phyloP scores from a whole-genome alignment of 805 yeast species.

The Saccharomycopsis synnaedendra region DNA sequence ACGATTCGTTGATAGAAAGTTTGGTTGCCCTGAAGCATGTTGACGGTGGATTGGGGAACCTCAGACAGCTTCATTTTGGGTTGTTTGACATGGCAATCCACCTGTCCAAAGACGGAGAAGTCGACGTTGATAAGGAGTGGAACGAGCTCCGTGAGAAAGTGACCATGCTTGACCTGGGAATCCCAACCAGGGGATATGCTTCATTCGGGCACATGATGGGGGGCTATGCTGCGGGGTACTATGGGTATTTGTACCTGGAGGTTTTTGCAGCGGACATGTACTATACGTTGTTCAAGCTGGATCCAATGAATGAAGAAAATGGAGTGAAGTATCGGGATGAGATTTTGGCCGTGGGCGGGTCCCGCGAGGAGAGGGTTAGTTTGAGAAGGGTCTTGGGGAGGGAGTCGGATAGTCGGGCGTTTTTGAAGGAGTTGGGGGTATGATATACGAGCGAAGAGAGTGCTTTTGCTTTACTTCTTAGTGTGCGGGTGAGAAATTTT shows the following conservation, averaged over 20 bases:
- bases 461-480: too few species aligned
- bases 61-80: slow-evolving; percentile 74
- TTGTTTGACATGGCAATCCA: slow-evolving; percentile 68
- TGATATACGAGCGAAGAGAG: too few species aligned
- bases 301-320: slow-evolving; percentile 50
- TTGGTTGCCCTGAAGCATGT: slow-evolving; percentile 60
- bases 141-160: slow-evolving; percentile 54
- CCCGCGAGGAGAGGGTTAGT: slow-evolving; percentile 55
- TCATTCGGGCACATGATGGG: slow-evolving; percentile 77
- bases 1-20: slow-evolving; percentile 44
- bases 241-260: slow-evolving; percentile 78
- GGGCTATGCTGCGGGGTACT: slow-evolving; percentile 79
- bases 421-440: slow-evolving; percentile 51
- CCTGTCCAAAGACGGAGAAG: slow-evolving; percentile 33
- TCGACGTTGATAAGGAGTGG: slow-evolving; percentile 32
- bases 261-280: slow-evolving; percentile 81
- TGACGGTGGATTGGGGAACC: slow-evolving; percentile 57
- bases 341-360: slow-evolving; percentile 62
- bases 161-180: slow-evolving; percentile 41
- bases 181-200: slow-evolving; percentile 52
- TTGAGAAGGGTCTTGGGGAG: slow-evolving; percentile 63
- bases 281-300: slow-evolving; percentile 52
- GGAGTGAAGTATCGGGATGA: slow-evolving; percentile 64
- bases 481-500: too few species aligned
- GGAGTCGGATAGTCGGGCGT: slow-evolving; percentile 63